Conservation (phyloP, 2,329 filamentous ascomycete genomes). For the Aplosporella prunicola region DNA sequence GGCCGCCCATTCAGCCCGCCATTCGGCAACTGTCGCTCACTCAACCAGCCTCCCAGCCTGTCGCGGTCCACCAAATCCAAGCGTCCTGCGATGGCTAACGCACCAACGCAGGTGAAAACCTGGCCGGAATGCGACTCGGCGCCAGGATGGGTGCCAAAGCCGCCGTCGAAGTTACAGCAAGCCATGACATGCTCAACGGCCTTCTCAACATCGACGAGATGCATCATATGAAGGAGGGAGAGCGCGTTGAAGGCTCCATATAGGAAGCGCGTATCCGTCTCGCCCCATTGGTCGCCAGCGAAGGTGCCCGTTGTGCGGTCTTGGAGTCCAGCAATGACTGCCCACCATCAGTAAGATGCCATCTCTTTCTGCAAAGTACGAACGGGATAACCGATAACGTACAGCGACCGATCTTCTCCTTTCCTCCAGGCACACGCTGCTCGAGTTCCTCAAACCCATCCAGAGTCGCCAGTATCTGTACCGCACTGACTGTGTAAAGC, state of each 20-base stretch:
- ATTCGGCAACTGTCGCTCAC: conserved; percentile 77
- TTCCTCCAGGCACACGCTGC: conserved; percentile 54
- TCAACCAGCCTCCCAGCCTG: conserved; percentile 79
- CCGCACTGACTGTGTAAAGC: conserved; percentile 88
- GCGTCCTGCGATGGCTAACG: conserved; percentile 71
- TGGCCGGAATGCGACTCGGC: conserved; percentile 93
- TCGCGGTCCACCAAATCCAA: conserved; percentile 77
- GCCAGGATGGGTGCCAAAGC: conserved; percentile 80
- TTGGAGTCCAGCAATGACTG: conserved; percentile 74
- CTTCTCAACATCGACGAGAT: conserved; percentile 67
- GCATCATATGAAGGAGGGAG: conserved; percentile 66
- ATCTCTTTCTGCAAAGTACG: conserved; percentile 17
- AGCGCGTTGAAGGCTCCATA: conserved; percentile 85
- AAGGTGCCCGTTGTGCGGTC: conserved; percentile 77
- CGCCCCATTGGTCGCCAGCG: conserved; percentile 90
- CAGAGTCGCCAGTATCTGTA: conserved; percentile 82
- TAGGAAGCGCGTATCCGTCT: conserved; percentile 88
- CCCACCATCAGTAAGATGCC: background rate
- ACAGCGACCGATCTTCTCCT: conserved; percentile 70
- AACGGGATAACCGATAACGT: conserved; percentile 31
- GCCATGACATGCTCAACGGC: conserved; percentile 70
- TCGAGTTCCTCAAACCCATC: conserved; percentile 82
- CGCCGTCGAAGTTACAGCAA: conserved; percentile 90
- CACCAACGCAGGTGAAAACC: conserved; percentile 87
- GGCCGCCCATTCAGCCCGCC: conserved; percentile 90